Base-by-base conservation (phyloP, 2,329 filamentous ascomycete genomes). In the Exophiala sp. region DNA sequence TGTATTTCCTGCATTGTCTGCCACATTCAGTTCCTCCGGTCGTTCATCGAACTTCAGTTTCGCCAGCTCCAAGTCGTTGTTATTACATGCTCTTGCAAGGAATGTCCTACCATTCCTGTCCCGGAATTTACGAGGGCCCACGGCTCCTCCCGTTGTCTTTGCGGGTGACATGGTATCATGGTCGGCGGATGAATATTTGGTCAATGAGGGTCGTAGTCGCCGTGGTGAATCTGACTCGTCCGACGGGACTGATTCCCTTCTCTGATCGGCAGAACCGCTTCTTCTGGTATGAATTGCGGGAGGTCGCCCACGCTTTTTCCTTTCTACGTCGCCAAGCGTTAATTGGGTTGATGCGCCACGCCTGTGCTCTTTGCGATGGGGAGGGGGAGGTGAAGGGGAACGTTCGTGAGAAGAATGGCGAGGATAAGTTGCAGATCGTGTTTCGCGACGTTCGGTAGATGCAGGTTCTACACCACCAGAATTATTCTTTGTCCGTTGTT, bases 1-100 rank as follows among this genome's bases (percentile, higher is more conserved):
- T 1, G 92, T 95, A 65, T 97, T 97, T n/a, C 90, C 89, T 11
- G 94, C 94, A 68, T 96, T 95, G 67, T 99, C 94, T 20, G 89
- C 84, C 54, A 91, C 82, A 63, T 99, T 89, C 50, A 97, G 72
- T 69, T 97, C 91, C 58, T 95, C 89, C 0, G 90, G 91, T 16
- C 91, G 83, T 67, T 95, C 89, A 7, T 81, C 77, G 32, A 91
- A 80, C 59, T 88, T 83, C 63, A 83, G 80, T 68, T 88, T 91
- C 12, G 89, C 91, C 8, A 78, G 77, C 1, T 92, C 88, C 51
- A 94, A 81, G 66, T 95, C 89, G 47, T 91, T 90, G 63, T 86
- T 85, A 35, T 91, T 89, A 69, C 91, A 95, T 24, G 92, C 91
- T 61, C 91, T 85, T n/a, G 92, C 91, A 20, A 99, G 78, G 49